Conservation (phyloP, 371 early-diverging fungal genomes). For the Syncephalastrum sp. region DNA sequence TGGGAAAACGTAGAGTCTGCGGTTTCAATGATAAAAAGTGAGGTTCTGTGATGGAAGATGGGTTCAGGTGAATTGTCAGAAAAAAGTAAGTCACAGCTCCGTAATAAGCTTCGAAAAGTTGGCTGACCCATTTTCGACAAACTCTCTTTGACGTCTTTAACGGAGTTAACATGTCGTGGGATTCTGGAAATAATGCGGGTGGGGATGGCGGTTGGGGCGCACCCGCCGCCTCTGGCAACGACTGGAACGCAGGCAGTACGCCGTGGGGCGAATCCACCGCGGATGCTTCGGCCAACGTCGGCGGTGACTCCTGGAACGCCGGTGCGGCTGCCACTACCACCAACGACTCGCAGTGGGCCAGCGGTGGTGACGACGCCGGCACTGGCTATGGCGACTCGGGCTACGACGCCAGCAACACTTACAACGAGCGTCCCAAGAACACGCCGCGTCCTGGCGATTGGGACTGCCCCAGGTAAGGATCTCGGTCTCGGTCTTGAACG, state of each 20-base stretch:
- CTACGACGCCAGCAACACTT: background rate
- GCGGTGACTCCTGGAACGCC: slow-evolving; percentile 4
- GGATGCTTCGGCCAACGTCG: slow-evolving; percentile 6
- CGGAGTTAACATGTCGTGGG: slow-evolving; percentile 18
- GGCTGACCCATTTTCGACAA: too few species aligned
- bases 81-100: too few species aligned
- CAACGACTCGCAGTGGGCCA: slow-evolving; percentile 7
- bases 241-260: slow-evolving; percentile 9
- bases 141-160: too few species aligned
- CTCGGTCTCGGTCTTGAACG: background rate
- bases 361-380: slow-evolving; percentile 3
- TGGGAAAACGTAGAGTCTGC: too few species aligned
- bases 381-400: slow-evolving; percentile 4
- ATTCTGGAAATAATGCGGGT: slow-evolving; percentile 14
- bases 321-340: slow-evolving; percentile 5
- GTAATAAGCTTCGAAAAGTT: too few species aligned
- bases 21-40: too few species aligned
- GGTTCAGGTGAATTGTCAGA: too few species aligned
- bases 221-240: slow-evolving; percentile 11
- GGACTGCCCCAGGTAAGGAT: slow-evolving; percentile 58
- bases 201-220: slow-evolving; percentile 20
- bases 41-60: too few species aligned
- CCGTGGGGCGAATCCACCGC: slow-evolving; percentile 16
- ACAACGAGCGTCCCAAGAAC: slow-evolving; percentile 4
- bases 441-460: slow-evolving; percentile 64